Base-by-base conservation (phyloP, 139 green algal genomes). In the Chlamydomonas sp. region DNA sequence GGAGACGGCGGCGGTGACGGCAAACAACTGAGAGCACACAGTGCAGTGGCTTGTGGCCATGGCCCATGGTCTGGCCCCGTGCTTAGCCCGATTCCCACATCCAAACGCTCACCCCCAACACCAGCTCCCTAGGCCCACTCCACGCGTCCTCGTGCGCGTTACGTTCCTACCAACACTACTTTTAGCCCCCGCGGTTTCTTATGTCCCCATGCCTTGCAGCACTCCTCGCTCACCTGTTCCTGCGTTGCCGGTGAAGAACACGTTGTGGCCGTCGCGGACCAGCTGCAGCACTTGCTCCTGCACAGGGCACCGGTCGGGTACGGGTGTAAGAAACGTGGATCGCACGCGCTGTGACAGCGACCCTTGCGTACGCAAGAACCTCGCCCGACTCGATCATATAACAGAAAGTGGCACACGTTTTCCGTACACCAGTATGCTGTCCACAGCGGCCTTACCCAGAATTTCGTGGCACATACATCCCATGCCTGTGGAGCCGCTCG, bases 201-300 rank as follows among this genome's bases (percentile, higher is more conserved):
- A 60, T 59, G n/a, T 0, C 58, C 14, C 49, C 3, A 1, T n/a
- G 10, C 20, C 49, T 4, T 5, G 60, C 59, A 77, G 2, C 31
- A 49, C 31, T 49, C 60, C 61, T 18, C 4, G 3, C 86, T 0
- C 78, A 89, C 88, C 83, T 31, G 92, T 96, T 62, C 92, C 93
- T 1, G 94, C 94, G 79, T 95, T 95, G n/a, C 94, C 94, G 18
- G 93, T 95, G 90, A 96, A 96, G 89, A 96, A 96, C 4, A 96
- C 91, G 77, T 92, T 96, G 7, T 90, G 74, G n/a, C 92, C 90
- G 2, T 86, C 31, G 12, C 80, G 75, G 3, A 96, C 93, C 18
- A 94, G 77, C 63, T 91, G 18, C 80, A 94, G n/a, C 49, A 96
- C 91, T 0, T 80, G 62, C 80, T 91, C 90, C 90, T 92, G 90